Conservation (phyloP, 306 rosid genomes). For the Acacia crassicarpa region DNA sequence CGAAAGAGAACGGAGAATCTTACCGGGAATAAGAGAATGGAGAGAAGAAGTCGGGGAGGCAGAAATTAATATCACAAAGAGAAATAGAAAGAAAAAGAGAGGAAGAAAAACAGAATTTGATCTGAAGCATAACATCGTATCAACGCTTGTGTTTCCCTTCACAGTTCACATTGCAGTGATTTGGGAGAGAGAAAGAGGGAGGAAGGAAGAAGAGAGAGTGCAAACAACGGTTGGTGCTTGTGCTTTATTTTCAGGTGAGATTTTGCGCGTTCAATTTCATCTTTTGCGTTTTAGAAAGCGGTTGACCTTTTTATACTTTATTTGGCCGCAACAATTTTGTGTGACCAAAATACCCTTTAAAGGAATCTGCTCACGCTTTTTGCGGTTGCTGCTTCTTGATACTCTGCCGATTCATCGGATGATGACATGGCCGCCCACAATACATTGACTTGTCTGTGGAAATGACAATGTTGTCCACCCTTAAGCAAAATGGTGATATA, state of each 20-base stretch:
- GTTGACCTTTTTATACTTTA: not conserved
- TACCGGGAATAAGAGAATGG: constrained; percentile 30
- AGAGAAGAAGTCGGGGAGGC: not conserved
- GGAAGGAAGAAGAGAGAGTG: not conserved
- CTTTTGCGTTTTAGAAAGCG: not conserved
- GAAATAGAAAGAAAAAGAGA: constrained; percentile 16
- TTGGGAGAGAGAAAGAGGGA: not conserved
- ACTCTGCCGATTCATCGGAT: not conserved
- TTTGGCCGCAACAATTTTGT: not conserved
- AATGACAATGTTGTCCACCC: not conserved
- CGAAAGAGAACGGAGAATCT: not conserved
- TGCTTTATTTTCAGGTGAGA: not conserved
- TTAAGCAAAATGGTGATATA: no score
- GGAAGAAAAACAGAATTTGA: constrained; percentile 24
- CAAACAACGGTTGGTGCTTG: not conserved
- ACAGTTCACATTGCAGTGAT: not conserved
- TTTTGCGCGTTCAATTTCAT: not conserved
- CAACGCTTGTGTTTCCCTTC: constrained; percentile 1
- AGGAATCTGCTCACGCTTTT: not conserved
- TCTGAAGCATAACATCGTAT: constrained; percentile 36
- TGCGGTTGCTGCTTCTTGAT: not conserved
- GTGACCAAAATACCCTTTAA: constrained; percentile 26
- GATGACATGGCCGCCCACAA: not conserved
- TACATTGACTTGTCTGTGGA: not conserved
- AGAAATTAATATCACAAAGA: constrained; percentile 26